Conservation (phyloP, 164 flowering plant genomes). For the Macadamia integrifolia region DNA sequence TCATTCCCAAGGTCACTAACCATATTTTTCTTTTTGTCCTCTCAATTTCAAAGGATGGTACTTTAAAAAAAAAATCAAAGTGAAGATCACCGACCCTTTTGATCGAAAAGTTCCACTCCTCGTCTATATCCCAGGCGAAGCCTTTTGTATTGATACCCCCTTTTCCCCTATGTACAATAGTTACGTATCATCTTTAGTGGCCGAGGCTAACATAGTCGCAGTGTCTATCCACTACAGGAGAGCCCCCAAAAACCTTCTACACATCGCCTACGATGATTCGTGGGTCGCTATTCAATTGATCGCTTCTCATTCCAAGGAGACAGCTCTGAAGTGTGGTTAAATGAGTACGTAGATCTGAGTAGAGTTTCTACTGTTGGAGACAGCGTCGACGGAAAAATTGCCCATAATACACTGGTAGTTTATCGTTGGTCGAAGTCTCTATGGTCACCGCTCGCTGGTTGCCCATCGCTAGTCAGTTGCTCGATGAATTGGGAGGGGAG, state of each 20-base stretch:
- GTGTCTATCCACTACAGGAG: conserved; percentile 39
- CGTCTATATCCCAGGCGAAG: neutral
- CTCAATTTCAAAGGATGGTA: no score
- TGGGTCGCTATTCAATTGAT: conserved; percentile 38
- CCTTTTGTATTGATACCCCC: neutral
- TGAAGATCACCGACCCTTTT: neutral
- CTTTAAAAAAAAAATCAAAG: no score
- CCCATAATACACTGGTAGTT: conserved; percentile 7
- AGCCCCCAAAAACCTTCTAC: conserved; percentile 35
- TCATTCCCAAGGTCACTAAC: no score
- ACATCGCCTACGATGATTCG: conserved; percentile 31
- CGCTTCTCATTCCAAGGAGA: conserved; percentile 11
- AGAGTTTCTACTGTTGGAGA: conserved; percentile 34
- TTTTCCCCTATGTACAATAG: conserved; percentile 4
- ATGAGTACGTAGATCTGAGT: conserved; percentile 19
- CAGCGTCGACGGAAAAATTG: conserved; percentile 37
- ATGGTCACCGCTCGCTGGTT: no score
- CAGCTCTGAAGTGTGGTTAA: conserved; percentile 23
- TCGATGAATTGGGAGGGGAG: no score
- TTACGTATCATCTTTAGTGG: conserved; percentile 16
- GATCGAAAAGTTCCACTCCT: neutral
- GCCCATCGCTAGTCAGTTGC: no score
- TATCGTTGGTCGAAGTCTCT: no score
- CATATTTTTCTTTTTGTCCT: no score
- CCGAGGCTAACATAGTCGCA: conserved; percentile 16